phyloP scores from a whole-genome alignment of 2,329 filamentous ascomycete genomes.

The Eurotiales sp. region DNA sequence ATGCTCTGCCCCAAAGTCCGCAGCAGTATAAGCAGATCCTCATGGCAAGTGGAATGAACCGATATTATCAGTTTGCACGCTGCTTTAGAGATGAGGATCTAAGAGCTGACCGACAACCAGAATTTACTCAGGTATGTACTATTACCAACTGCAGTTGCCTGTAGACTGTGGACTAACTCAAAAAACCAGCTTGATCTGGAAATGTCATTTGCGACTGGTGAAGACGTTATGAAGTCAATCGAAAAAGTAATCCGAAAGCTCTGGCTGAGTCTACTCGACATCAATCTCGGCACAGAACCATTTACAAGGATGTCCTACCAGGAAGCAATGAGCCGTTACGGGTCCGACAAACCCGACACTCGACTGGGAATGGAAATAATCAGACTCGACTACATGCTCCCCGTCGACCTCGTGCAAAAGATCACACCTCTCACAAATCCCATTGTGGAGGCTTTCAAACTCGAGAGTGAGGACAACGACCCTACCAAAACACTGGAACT shows the following conservation, averaged over 20 bases:
- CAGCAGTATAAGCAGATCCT: slow-evolving; percentile 98
- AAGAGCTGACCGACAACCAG: slow-evolving; percentile 86
- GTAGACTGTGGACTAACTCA: background rate
- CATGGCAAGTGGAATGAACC: slow-evolving; percentile 80
- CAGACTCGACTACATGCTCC: slow-evolving; percentile 61
- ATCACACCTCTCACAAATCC: slow-evolving; percentile 67
- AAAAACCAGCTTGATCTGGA: slow-evolving; percentile 74
- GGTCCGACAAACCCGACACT: slow-evolving; percentile 88
- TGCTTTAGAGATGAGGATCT: slow-evolving; percentile 96
- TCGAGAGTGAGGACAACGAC: slow-evolving; percentile 49
- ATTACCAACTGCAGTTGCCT: too few relatives aligned
- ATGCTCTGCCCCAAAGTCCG: slow-evolving; percentile 91
- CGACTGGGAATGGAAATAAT: slow-evolving; percentile 68
- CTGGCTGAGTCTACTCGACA: slow-evolving; percentile 49
- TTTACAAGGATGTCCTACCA: slow-evolving; percentile 67
- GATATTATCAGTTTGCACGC: slow-evolving; percentile 88
- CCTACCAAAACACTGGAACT: slow-evolving; percentile 58
- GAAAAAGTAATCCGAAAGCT: slow-evolving; percentile 52
- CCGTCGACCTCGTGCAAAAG: slow-evolving; percentile 65
- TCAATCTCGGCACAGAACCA: slow-evolving; percentile 39
- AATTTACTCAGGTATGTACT: slow-evolving; percentile 76
- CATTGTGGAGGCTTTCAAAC: slow-evolving; percentile 69
- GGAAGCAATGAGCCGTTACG: slow-evolving; percentile 73
- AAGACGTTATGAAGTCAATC: slow-evolving; percentile 63
- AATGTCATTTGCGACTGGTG: slow-evolving; percentile 75